Conservation (phyloP, 2,329 filamentous ascomycete species). For the Sphaerulina musiva region DNA sequence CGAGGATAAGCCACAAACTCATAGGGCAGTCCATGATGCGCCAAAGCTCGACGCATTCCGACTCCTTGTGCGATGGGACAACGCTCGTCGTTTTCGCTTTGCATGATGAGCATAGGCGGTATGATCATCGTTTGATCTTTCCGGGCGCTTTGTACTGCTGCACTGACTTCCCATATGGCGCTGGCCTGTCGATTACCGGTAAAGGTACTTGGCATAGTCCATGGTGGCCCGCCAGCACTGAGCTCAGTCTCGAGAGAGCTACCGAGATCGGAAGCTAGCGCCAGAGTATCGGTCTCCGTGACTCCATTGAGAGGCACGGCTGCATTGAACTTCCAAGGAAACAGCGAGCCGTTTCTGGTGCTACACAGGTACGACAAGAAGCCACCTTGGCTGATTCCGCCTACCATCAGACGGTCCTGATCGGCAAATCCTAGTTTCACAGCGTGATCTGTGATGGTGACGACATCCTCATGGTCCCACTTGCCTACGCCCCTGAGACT, state of each 20-base stretch:
- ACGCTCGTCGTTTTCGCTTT: conserved; percentile 32
- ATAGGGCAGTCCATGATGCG: conserved; percentile 26
- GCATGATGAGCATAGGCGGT: conserved; percentile 34
- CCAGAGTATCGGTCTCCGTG: conserved; percentile 35
- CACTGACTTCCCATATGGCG: conserved; percentile 30
- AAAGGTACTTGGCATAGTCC: conserved; percentile 23
- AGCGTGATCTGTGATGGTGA: conserved; percentile 33
- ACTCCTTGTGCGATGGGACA: conserved; percentile 34
- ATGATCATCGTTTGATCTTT: conserved; percentile 16
- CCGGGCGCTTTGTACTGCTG: conserved; percentile 17
- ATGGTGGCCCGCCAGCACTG: conserved; percentile 25
- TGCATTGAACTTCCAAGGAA: conserved; percentile 35
- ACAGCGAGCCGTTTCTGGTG: conserved; percentile 34
- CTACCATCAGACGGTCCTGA: conserved; percentile 31
- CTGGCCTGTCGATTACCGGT: conserved; percentile 20
- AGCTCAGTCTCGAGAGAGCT: conserved; percentile 26
- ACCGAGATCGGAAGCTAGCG: conserved; percentile 31
- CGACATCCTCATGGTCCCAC: conserved; percentile 36
- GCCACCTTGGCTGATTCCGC: conserved; percentile 39
- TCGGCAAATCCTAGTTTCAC: conserved; percentile 33
- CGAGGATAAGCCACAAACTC: conserved; percentile 35
- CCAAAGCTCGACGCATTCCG: conserved; percentile 32
- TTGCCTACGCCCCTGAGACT: conserved; percentile 30
- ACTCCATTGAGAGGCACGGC: conserved; percentile 36
- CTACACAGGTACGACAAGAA: conserved; percentile 36